Evolutionary conservation across 176 grass and related monocot genomes (phyloP), one percentile per base, ranked within the genome.

Genomic region (Triticum urartu): DNA sequence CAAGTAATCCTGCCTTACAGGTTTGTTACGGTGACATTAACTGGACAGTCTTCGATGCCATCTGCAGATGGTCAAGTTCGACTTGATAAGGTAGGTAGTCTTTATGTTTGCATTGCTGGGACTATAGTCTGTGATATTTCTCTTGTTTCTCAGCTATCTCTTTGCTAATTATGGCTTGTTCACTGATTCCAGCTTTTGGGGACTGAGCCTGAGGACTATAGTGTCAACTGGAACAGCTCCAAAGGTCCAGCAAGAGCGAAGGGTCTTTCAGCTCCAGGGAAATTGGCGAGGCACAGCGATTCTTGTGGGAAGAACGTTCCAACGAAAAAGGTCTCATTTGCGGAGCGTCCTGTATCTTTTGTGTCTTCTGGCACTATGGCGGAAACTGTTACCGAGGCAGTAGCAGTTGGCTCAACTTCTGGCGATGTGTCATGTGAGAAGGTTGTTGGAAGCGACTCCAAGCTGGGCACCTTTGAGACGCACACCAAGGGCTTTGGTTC

Each of bases 401-500:
- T 87, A 60, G 80, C 77, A 76, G 87, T 88, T 75, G 88, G 84
- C 56, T 75, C 86, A 34, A 86, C 67, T 65, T 68, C 79, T 68
- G 80, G 81, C 48, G 61, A 87, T 21, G 65, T 48, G 30, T 89
- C 75, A 42, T 63, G 12, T 64, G 79, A 85, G 12, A 91, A 80
- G 64, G 39, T 73, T 79, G 79, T 72, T 21, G 74, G 77, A 77
- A 88, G 42, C 79, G 72, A 77, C 61, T 66, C 43, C 10, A 78
- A 93, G 50, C 48, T 95, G 22, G 93, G 93, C 36, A 88, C 86
- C 11, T 98, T 98, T 68, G 96, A 98, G 88, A 77, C 88, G 76
- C 96, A 98, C 42, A 98, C 93, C 24, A 98, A 68, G 79, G 93
- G 93, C 48, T 98, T 98, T 86, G 96, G 96, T 48, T 98, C 91